These are phyloP conservation scores for Cercophora newfieldiana DNA, from an alignment of 495 filamentous ascomycete genomes.

Conservation along the genomic window DNA sequence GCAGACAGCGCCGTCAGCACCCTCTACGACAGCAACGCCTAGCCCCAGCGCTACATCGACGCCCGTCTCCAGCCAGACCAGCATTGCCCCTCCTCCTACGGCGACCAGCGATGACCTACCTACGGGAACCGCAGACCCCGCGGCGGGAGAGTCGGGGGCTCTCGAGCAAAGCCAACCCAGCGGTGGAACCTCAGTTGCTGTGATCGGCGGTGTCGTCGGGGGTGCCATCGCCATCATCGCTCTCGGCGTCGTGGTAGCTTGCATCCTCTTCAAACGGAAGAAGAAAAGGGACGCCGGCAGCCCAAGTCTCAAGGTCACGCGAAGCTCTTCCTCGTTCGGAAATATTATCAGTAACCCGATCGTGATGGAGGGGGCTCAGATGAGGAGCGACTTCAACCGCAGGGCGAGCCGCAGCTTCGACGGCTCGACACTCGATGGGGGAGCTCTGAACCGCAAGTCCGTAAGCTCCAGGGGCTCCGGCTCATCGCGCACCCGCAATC, in stretches of 20 bases:
- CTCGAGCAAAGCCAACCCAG: background rate
- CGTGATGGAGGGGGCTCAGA: constrained; percentile 33
- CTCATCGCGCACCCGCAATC: background rate
- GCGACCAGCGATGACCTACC: background rate
- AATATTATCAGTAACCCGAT: constrained; percentile 49
- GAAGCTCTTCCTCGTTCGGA: constrained; percentile 48
- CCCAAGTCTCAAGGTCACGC: constrained; percentile 35
- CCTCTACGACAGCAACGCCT: background rate
- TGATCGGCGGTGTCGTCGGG: constrained; percentile 30
- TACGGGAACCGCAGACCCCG: background rate
- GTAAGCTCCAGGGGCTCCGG: background rate
- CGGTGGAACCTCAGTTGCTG: constrained; percentile 19
- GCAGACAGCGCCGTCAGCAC: constrained; percentile 37
- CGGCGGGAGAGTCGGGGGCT: background rate
- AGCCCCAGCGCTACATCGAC: constrained; percentile 24
- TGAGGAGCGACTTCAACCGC: constrained; percentile 41
- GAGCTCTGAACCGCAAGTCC: background rate
- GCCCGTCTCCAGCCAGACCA: background rate
- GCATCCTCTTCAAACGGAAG: constrained; percentile 32
- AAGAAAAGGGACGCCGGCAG: constrained; percentile 17
- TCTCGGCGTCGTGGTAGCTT: constrained; percentile 33
- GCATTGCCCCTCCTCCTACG: background rate
- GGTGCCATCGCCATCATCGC: constrained; percentile 29
- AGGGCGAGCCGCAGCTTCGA: background rate
- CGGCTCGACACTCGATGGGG: background rate